A percentile compares a stretch with the other conserved stretches of the same genome.
Conservation (phyloP, 2,329 filamentous ascomycete species). For the Sarocladiaceae sp. region DNA sequence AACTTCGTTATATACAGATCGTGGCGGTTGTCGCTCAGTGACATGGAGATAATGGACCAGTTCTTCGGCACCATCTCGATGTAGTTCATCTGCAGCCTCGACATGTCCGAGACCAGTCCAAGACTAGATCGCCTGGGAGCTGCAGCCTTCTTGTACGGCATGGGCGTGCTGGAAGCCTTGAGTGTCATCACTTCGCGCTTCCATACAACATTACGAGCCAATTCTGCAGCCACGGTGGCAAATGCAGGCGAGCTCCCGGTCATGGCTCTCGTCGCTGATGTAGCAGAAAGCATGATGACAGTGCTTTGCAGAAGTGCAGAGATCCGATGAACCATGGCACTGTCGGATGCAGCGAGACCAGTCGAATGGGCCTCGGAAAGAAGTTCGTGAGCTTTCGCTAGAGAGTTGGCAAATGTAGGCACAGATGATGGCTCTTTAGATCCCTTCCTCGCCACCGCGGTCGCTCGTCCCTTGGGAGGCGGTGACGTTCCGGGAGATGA, state of each 20-base stretch:
- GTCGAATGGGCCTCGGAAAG: slow-evolving; percentile 57
- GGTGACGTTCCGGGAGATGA: slow-evolving; percentile 30
- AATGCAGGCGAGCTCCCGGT: slow-evolving; percentile 24
- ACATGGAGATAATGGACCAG: slow-evolving; percentile 84
- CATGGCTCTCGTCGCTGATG: slow-evolving; percentile 29
- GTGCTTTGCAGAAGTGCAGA: slow-evolving; percentile 59
- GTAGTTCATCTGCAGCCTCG: slow-evolving; percentile 69
- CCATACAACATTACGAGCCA: slow-evolving; percentile 64
- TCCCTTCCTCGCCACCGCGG: background rate
- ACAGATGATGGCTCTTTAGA: slow-evolving; percentile 8
- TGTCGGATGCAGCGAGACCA: slow-evolving; percentile 46
- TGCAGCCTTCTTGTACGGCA: slow-evolving; percentile 16
- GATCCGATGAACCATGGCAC: slow-evolving; percentile 56
- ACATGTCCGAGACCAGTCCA: slow-evolving; percentile 44
- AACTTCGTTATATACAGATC: slow-evolving; percentile 89
- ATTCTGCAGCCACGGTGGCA: slow-evolving; percentile 59
- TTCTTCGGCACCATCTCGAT: slow-evolving; percentile 74
- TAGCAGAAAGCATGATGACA: slow-evolving; percentile 59
- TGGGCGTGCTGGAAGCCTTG: slow-evolving; percentile 28
- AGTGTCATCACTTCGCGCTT: slow-evolving; percentile 55
- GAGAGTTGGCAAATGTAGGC: slow-evolving; percentile 47
- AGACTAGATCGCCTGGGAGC: slow-evolving; percentile 34
- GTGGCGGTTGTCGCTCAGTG: slow-evolving; percentile 71
- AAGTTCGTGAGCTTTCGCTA: slow-evolving; percentile 60
- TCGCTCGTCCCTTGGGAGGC: slow-evolving; percentile 20